These are phyloP conservation scores for Escallonia herrerae DNA, from an alignment of 129 eudicot genomes.

Conservation along the genomic window DNA sequence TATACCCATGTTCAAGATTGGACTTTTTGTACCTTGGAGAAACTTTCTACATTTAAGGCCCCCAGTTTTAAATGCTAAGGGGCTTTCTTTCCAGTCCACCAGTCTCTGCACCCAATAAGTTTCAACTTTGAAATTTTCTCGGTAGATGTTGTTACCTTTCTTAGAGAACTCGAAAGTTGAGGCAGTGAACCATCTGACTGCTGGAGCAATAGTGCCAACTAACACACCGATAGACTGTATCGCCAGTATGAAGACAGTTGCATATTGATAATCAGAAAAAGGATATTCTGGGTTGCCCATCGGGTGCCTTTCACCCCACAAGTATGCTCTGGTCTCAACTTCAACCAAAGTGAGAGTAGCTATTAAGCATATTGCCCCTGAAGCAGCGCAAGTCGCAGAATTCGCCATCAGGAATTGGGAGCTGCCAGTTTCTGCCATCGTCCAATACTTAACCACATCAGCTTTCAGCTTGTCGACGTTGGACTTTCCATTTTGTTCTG, in stretches of 20 bases:
- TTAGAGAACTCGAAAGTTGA: neutral
- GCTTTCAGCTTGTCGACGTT: too few species aligned
- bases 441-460: too few species aligned
- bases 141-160: neutral
- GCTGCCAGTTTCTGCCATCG: too few species aligned
- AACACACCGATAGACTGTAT: constrained; percentile 2
- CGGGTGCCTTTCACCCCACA: too few species aligned
- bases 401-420: constrained; percentile 24
- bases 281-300: neutral
- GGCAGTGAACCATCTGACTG: neutral
- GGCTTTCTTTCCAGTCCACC: neutral
- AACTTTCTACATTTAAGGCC: neutral
- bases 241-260: neutral
- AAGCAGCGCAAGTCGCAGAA: constrained; percentile 14
- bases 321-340: neutral
- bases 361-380: constrained; percentile 2
- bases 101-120: neutral
- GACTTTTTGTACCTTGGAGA: neutral
- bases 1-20: neutral
- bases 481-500: neutral
- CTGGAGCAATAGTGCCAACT: neutral
- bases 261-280: neutral
- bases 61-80: neutral
- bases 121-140: neutral
- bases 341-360: neutral